Base-by-base conservation (phyloP, 2,329 filamentous ascomycete species). In the Hymenoscyphus linearis region DNA sequence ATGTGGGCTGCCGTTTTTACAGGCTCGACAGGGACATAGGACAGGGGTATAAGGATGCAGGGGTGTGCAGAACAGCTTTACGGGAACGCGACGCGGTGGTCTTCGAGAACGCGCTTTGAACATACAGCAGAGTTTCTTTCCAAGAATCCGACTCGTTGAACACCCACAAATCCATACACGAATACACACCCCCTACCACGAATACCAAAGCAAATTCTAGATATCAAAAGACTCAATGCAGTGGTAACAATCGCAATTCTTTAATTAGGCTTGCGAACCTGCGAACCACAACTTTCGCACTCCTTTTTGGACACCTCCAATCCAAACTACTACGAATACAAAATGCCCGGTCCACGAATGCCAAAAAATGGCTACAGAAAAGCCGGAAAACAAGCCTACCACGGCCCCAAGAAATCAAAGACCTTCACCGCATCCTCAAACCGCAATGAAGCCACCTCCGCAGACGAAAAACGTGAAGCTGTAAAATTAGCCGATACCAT, bases 391-490 rank as follows among this genome's bases (percentile, higher is more conserved):
- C 76, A 80, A 58, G 84, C 85, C 63, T 88, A 87, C 75, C 89
- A 91, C 81, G 89, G 89, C 70, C 79, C 81, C 56, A 80, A 80
- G 59, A 83, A 83, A 70, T 80, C 86, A 27, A 90, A 90, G 71
- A 96, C 91, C 4, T 90, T 98, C 67, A 86, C 93, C 61, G 86
- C 90, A 36, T 47, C 40, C 40, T 87, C 88, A 7, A 85, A 89
- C 55, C 85, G 89, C 60, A 86, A 85, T 59, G 96, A 99, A 79
- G 88, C 85, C 58, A 98, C 92, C 0, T 96, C 93, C 7, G 86
- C 91, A 70, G 91, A 96, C 80, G 95, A 99, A 76, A 96, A 91
- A 75, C 86, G 91, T 77, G 93, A 99, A 77, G 87, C 91, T 40
- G 88, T 87, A 54, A 86, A 86, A 60, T 84, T 96, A 57, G 91